Evolutionary conservation across 345 rosid species (phyloP), one percentile per base, ranked within the genome.

Genomic region (Bruguiera parviflora): DNA sequence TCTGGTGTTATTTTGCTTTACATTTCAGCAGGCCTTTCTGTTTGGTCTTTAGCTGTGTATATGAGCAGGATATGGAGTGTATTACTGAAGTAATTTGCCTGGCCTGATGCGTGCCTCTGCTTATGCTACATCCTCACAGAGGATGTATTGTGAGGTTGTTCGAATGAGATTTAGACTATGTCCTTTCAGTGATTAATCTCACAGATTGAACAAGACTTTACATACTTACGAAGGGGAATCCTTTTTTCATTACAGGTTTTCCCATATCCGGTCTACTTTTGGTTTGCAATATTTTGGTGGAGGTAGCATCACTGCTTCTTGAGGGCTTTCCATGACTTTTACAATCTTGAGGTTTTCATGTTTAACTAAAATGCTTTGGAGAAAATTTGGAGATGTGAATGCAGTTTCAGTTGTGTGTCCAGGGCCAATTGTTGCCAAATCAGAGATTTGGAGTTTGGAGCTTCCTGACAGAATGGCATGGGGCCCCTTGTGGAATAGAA

Each of bases 31-130:
- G 93, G 97, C 75, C 89, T 95, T 53, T 89, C 99, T 25, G 63
- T 92, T 39, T 92, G 96, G 96, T 95, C 99, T 61, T 81, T 95
- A 72, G 82, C 79, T 57, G 92, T 95, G 70, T 95, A 95, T 70
- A 85, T 87, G 92, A 81, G 86, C 79, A 92, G 90, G 81, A 92
- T 95, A 78, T 79, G 84, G 78, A 83, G 82, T 81, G 92, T 88
- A 61, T 70, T 95, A 73, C 76, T 88, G 64, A 86, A 90, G 82
- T 90, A 87, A 82, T 65, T 29, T 75, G 27, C 49, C 63, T 49
- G 66, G 58, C 66, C 37, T 43, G 71, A 77, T 21, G 53, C 0
- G 24, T 65, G 55, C 39, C 24, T 64, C 29, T 55, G 20, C 61
- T 56, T 21, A 53, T n/a, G 15, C 58, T 1, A 53, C 5, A 28